Evolutionary conservation across 306 rosid species (phyloP).

Genomic region (Sicyos edulis): DNA sequence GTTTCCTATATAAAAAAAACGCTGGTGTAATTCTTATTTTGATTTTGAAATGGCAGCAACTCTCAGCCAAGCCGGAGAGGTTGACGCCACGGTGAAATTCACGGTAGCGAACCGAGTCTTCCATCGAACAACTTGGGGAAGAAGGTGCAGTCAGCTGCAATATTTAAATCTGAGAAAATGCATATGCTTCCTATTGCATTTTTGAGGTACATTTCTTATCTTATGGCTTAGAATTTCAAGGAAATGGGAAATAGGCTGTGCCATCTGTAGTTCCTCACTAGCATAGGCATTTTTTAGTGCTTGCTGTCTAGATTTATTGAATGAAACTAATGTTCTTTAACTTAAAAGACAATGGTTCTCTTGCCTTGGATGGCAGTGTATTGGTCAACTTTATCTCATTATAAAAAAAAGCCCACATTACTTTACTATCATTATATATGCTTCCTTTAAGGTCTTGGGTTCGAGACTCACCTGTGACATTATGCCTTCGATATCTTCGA

Average conservation of each 20-base stretch:
- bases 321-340: neutral
- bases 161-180: neutral
- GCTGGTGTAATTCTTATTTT: slow-evolving; percentile 22
- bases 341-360: neutral
- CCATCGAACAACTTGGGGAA: slow-evolving; percentile 19
- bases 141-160: slow-evolving; percentile 13
- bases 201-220: slow-evolving; percentile 8
- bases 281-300: slow-evolving; percentile 15
- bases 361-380: neutral
- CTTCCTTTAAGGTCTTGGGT: no score
- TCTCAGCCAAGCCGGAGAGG: slow-evolving; percentile 32
- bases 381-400: neutral
- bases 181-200: slow-evolving; percentile 9
- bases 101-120: slow-evolving; percentile 23
- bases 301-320: neutral
- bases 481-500: no score
- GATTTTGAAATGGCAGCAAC: slow-evolving; percentile 39
- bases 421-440: neutral
- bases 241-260: slow-evolving; percentile 8
- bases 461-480: no score
- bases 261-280: slow-evolving; percentile 16
- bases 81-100: slow-evolving; percentile 27
- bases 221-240: neutral
- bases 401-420: neutral
- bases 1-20: no score